phyloP scores from a whole-genome alignment of 2,329 filamentous ascomycete species.

The Ascochyta clinopodiicola region DNA sequence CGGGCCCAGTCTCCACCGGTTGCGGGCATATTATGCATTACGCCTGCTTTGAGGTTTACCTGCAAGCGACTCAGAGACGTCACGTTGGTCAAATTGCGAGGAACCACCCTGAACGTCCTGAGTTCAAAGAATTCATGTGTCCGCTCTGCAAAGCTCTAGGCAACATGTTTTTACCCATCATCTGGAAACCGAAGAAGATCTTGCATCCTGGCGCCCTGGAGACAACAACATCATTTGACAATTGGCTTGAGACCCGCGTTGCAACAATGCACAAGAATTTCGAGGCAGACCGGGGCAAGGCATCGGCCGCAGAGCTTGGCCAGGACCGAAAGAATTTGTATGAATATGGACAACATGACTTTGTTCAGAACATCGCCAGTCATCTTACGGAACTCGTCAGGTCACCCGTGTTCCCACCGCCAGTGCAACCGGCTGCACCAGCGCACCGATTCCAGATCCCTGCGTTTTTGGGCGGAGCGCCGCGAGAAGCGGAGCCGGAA shows the following conservation, averaged over 20 bases:
- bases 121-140: conserved; percentile 89
- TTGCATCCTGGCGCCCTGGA: conserved; percentile 77
- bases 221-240: conserved; percentile 64
- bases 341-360: conserved; percentile 58
- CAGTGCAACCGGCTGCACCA: conserved; percentile 25
- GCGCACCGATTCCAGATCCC: conserved; percentile 42
- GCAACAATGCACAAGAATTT: conserved; percentile 60
- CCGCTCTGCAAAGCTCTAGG: conserved; percentile 96
- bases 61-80: conserved; percentile 79
- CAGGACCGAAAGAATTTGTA: conserved; percentile 58
- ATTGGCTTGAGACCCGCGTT: conserved; percentile 69
- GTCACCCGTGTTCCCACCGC: conserved; percentile 13
- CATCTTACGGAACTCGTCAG: conserved; percentile 47
- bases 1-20: conserved; percentile 84
- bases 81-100: conserved; percentile 93
- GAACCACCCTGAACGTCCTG: conserved; percentile 84
- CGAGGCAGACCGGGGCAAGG: conserved; percentile 34
- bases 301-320: conserved; percentile 27
- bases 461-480: conserved; percentile 31
- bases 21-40: conserved; percentile 99
- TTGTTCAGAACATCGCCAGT: conserved; percentile 58
- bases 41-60: conserved; percentile 91
- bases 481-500: conserved; percentile 11
- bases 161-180: conserved; percentile 91
- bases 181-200: conserved; percentile 93